Evolutionary conservation across 306 rosid species (phyloP).

Genomic region (Cucurbita argyrosperma): DNA sequence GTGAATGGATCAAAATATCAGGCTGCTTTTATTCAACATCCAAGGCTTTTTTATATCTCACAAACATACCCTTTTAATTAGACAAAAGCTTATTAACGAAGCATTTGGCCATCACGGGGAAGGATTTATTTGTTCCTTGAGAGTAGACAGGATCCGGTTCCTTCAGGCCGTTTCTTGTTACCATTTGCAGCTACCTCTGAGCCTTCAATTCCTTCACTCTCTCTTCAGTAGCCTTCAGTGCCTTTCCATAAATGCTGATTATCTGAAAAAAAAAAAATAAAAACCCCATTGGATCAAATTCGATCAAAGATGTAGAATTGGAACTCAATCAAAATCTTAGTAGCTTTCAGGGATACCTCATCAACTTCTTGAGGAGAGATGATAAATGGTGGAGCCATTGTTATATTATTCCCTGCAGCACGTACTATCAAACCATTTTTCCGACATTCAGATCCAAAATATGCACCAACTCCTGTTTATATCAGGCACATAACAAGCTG

Average conservation of each 20-base stretch:
- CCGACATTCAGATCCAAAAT: slow-evolving; percentile 75
- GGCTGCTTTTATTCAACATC: too few species aligned
- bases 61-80: neutral
- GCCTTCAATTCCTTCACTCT: slow-evolving; percentile 77
- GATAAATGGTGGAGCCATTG: slow-evolving; percentile 86
- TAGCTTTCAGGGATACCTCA: slow-evolving; percentile 34
- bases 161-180: neutral
- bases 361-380: slow-evolving; percentile 60
- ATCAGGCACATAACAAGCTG: neutral
- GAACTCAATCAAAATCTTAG: neutral
- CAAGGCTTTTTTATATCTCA: too few species aligned
- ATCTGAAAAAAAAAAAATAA: slow-evolving; percentile 27
- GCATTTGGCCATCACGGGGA: neutral
- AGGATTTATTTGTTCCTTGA: too few species aligned
- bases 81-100: neutral
- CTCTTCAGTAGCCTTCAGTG: slow-evolving; percentile 57
- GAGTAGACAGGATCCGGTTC: neutral
- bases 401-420: slow-evolving; percentile 57
- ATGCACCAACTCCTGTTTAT: slow-evolving; percentile 50
- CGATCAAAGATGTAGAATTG: neutral
- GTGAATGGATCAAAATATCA: too few species aligned
- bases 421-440: slow-evolving; percentile 72
- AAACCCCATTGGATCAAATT: neutral
- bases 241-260: slow-evolving; percentile 62
- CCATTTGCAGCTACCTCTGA: slow-evolving; percentile 23